Evolutionary conservation across 495 filamentous ascomycete species (phyloP), one percentile per base, ranked within the genome.

Genomic region (Barbatosphaeria neglecta): DNA sequence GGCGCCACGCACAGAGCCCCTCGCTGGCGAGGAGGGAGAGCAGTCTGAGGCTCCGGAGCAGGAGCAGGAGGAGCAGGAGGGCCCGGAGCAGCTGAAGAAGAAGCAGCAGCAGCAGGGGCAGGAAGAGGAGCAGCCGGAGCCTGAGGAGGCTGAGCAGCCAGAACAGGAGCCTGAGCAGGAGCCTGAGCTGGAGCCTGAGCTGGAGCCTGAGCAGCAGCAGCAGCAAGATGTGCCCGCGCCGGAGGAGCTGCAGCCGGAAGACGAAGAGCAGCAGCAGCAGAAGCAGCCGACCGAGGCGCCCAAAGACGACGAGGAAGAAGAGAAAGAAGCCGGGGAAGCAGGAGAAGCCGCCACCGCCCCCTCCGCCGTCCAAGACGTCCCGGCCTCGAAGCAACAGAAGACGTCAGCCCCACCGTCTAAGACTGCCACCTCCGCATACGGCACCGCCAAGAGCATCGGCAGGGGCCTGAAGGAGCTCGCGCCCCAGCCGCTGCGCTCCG

Each of bases 381-480:
- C n/a, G n/a, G n/a, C n/a, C n/a, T n/a, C n/a, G n/a, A n/a, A n/a
- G n/a, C n/a, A n/a, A n/a, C n/a, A n/a, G n/a, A n/a, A n/a, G n/a
- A n/a, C n/a, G n/a, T n/a, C n/a, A n/a, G n/a, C n/a, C n/a, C n/a
- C n/a, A n/a, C n/a, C n/a, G n/a, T n/a, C n/a, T n/a, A n/a, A n/a
- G n/a, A n/a, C n/a, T n/a, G n/a, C n/a, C n/a, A n/a, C n/a, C n/a
- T n/a, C n/a, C n/a, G n/a, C n/a, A n/a, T n/a, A n/a, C 11, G 2
- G 9, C 13, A n/a, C 15, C 9, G 27, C 28, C 6, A 7, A 15
- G 28, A 33, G 28, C 6, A 31, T 28, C 4, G 44, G 15, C 20
- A 39, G 16, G 41, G 25, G 41, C 38, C 19, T 50, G 19, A 31
- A 47, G 28, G 40, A 55, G 2, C 42, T 47, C 13, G 47, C 52